These are phyloP conservation scores for Vicia faba DNA, from an alignment of 306 rosid genomes.

Conservation along the genomic window DNA sequence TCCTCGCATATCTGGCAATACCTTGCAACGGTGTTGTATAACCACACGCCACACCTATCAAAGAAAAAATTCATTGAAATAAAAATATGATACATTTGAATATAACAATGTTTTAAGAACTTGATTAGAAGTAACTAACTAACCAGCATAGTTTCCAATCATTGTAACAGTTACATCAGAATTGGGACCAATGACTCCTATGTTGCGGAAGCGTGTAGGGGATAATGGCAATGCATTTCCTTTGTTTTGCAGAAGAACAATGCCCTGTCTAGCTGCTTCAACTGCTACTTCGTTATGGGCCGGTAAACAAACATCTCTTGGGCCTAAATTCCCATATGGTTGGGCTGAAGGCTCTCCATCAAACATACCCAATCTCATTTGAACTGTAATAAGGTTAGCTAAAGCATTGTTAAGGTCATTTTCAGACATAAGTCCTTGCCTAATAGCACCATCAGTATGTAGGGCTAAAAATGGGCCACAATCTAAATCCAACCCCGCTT, in stretches of 20 bases:
- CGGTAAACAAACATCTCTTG: conserved; percentile 57
- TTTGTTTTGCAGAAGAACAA: conserved; percentile 65
- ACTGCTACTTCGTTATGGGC: conserved; percentile 75
- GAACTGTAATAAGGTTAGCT: conserved; percentile 65
- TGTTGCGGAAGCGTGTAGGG: conserved; percentile 43
- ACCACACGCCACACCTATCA: conserved; percentile 75
- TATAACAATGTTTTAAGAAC: too few relatives aligned
- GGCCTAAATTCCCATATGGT: conserved; percentile 66
- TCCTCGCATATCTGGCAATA: conserved; percentile 63
- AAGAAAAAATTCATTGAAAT: background rate
- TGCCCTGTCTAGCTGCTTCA: conserved; percentile 82
- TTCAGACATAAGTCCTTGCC: conserved; percentile 49
- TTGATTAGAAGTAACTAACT: background rate
- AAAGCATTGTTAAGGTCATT: conserved; percentile 66
- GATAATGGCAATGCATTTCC: conserved; percentile 58
- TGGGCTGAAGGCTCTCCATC: conserved; percentile 72
- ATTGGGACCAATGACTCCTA: conserved; percentile 91
- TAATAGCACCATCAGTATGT: conserved; percentile 65
- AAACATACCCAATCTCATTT: conserved; percentile 92
- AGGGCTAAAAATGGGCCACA: conserved; percentile 83
- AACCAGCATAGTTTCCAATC: conserved; percentile 95
- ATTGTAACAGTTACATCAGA: conserved; percentile 78
- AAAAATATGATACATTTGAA: too few relatives aligned
- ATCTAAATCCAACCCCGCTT: conserved; percentile 83
- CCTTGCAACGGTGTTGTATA: conserved; percentile 84